Conservation (phyloP, 1,284 basidiomycete species). For the Ceratobasidium sp. region DNA sequence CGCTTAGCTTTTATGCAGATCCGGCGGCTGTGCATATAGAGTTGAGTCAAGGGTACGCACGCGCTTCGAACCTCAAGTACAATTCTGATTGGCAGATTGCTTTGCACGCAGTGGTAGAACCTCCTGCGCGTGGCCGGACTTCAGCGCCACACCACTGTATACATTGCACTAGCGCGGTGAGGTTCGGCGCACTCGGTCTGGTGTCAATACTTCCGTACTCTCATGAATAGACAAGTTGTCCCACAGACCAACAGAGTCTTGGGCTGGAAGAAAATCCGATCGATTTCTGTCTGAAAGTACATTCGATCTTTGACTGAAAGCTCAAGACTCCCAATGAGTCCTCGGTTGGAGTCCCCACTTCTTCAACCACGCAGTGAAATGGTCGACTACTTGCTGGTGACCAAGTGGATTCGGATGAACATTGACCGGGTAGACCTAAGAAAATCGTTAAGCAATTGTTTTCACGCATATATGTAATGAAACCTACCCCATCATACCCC, state of each 20-base stretch:
- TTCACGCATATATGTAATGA: not conserved
- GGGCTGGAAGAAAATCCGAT: no score
- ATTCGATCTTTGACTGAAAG: no score
- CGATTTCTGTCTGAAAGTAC: no score
- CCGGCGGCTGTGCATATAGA: not conserved
- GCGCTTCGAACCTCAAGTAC: not conserved
- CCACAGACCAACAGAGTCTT: no score
- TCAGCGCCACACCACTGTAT: not conserved
- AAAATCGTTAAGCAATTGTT: not conserved
- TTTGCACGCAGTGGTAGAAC: not conserved
- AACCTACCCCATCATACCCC: slow-evolving; percentile 55
- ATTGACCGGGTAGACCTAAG: slow-evolving; percentile 52
- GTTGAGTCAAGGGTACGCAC: not conserved
- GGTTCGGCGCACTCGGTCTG: not conserved
- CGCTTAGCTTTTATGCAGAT: not conserved
- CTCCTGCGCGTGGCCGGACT: not conserved
- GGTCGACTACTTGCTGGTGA: slow-evolving; percentile 58
- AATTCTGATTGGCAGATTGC: not conserved
- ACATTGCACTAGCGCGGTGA: not conserved
- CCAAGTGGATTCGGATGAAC: slow-evolving; percentile 59
- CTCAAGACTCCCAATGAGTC: slow-evolving; percentile 44
- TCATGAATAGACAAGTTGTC: no score
- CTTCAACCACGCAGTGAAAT: slow-evolving; percentile 57
- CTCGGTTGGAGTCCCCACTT: slow-evolving; percentile 55
- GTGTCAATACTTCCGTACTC: no score